These are phyloP conservation scores for Drechslerella dactyloides DNA, from an alignment of 2,329 filamentous ascomycete species.

Conservation along the genomic window DNA sequence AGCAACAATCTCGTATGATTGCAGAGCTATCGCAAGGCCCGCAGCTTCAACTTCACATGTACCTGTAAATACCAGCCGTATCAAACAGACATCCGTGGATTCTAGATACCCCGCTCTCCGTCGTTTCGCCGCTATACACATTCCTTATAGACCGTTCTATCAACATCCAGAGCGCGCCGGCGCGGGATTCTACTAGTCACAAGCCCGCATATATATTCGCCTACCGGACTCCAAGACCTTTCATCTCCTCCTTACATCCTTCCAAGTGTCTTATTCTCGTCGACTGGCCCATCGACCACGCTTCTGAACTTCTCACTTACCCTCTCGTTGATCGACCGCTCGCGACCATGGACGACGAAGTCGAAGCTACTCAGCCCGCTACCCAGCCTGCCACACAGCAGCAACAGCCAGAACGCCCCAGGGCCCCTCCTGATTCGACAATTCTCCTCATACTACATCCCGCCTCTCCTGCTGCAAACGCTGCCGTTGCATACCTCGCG, in stretches of 20 bases:
- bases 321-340: background rate
- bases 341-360: conserved; percentile 46
- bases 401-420: conserved; percentile 52
- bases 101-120: conserved; percentile 17
- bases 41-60: no score
- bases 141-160: conserved; percentile 16
- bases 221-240: background rate
- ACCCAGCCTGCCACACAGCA: conserved; percentile 51
- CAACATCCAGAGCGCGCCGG: conserved; percentile 18
- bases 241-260: conserved; percentile 21
- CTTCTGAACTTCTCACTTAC: background rate
- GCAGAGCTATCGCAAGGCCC: conserved; percentile 11
- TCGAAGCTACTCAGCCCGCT: conserved; percentile 53
- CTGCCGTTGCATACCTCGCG: conserved; percentile 50
- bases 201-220: conserved; percentile 16
- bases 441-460: conserved; percentile 54
- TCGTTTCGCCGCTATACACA: conserved; percentile 1
- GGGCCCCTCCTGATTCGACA: conserved; percentile 49
- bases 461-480: conserved; percentile 52
- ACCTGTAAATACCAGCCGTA: conserved; percentile 8
- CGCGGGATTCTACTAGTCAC: conserved; percentile 8
- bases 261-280: conserved; percentile 1
- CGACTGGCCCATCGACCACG: background rate
- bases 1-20: conserved; percentile 21
- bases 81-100: conserved; percentile 3